Base-by-base conservation (phyloP, 169 alveolate genomes). In the Plasmodium coatneyi region DNA sequence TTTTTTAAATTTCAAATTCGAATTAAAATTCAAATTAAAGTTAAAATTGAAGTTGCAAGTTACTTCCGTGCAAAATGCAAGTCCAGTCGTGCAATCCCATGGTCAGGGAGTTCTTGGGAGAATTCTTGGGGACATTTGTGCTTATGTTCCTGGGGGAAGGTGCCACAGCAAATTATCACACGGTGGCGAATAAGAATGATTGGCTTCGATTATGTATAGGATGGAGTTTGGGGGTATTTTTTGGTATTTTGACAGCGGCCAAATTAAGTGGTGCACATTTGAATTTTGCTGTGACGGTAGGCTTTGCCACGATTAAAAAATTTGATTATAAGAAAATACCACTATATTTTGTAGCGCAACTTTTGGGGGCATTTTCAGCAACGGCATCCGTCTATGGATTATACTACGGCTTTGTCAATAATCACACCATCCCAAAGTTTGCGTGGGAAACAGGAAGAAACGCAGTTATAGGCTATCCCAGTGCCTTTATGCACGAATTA, bases 201-300 rank as follows among this genome's bases (percentile, higher is more conserved):
- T 92, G 93, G 94, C 60, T 84, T 25, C 39, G 89, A 54, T 54
- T 92, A 54, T 81, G 92, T 82, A 72, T 84, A 36, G 95, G 95
- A 28, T 92, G 95, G 95, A 54, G 92, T 16, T 74, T 83, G 71
- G 95, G 89, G n/a, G 93, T 92, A 52, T 80, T 82, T 71, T 84
- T 92, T 43, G 95, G 95, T 7, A 74, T 84, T 34, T 52, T 92
- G 32, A 82, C 84, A 52, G 71, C 94, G 41, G 80, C 92, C 74
- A 83, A 90, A 76, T 71, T 92, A 54, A 86, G 94, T 56, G 95
- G 93, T 79, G 95, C 95, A 52, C 95, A 92, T 84, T 82, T 92
- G 79, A 92, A 92, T 71, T 83, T 90, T 25, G 95, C 95, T 1
- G 95, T 92, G 12, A 49, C 95, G 1, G 9, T 84, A 5, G 93